Evolutionary conservation across 176 grass and related monocot genomes (phyloP).

Genomic region (Guadua angustifolia): DNA sequence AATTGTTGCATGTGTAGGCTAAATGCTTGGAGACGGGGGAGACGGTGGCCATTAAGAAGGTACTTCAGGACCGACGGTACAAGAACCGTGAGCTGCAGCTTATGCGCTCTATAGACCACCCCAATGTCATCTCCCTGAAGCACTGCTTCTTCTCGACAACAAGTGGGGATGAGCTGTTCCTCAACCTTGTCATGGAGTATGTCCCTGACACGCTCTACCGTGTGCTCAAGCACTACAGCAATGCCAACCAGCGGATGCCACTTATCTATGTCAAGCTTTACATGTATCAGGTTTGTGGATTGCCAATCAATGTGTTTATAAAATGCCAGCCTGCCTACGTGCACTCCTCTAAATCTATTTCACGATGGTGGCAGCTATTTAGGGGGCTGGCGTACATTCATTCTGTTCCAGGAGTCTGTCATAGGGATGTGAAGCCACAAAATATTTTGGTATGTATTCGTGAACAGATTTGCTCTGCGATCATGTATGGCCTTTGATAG

Average conservation of each 20-base stretch:
- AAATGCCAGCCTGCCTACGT: background rate
- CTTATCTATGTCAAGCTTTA: constrained; percentile 78
- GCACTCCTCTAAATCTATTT: constrained; percentile 10
- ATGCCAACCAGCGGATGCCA: constrained; percentile 48
- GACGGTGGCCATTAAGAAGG: constrained; percentile 51
- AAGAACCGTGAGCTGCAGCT: constrained; percentile 70
- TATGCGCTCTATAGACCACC: constrained; percentile 66
- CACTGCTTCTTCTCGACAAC: constrained; percentile 79
- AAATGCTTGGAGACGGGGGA: constrained; percentile 76
- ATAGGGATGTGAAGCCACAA: constrained; percentile 81
- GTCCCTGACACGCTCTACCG: constrained; percentile 64
- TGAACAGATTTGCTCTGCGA: background rate
- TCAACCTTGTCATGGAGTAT: constrained; percentile 74
- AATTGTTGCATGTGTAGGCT: constrained; percentile 41
- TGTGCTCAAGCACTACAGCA: constrained; percentile 67
- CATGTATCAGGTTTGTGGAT: constrained; percentile 60
- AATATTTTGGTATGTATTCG: constrained; percentile 68
- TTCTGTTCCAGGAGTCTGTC: constrained; percentile 61
- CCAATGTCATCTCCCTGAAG: constrained; percentile 62
- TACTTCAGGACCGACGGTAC: too few relatives aligned
- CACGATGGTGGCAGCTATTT: constrained; percentile 53
- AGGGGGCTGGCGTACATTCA: constrained; percentile 74
- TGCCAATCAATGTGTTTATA: background rate
- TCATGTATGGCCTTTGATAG: constrained; percentile 11
- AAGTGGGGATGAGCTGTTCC: constrained; percentile 61